A percentile compares a stretch with the other conserved stretches of the same genome.
Conservation (phyloP, 495 filamentous ascomycete species). For the Xeromyces bisporus region DNA sequence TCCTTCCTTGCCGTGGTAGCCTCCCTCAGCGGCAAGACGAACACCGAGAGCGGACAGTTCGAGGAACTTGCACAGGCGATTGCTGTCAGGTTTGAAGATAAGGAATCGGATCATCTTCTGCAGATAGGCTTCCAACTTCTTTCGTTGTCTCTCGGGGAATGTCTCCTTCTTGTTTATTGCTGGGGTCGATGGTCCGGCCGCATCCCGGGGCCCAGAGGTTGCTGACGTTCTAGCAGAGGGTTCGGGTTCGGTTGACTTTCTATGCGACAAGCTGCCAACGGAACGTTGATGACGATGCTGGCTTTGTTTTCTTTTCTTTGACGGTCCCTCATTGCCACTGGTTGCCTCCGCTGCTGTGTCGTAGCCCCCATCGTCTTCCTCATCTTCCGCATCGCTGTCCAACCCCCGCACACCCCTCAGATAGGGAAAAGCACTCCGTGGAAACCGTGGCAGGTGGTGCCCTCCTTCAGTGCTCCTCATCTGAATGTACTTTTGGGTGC, state of each 20-base stretch:
- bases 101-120: conserved; percentile 85
- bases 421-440: conserved; percentile 81
- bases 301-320: conserved; percentile 39
- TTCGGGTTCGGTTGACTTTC: conserved; percentile 39
- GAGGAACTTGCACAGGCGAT: conserved; percentile 87
- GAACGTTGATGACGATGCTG: conserved; percentile 32
- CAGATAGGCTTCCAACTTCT: conserved; percentile 80
- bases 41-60: conserved; percentile 91
- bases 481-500: conserved; percentile 63
- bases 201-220: conserved; percentile 28
- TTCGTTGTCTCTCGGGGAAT: conserved; percentile 56
- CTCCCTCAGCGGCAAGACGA: conserved; percentile 85
- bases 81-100: conserved; percentile 92
- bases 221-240: conserved; percentile 23
- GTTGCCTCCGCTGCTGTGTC: conserved; percentile 38
- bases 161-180: conserved; percentile 29
- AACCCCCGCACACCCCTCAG: conserved; percentile 66
- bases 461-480: conserved; percentile 36
- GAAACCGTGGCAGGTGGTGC: conserved; percentile 64
- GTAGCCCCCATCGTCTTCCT: conserved; percentile 51
- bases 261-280: conserved; percentile 34
- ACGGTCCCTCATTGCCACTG: conserved; percentile 39
- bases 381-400: conserved; percentile 61
- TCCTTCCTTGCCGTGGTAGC: conserved; percentile 96
- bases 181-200: conserved; percentile 11